A percentile compares a stretch with the other conserved stretches of the same genome.
Evolutionary conservation across 306 rosid species (phyloP).

Genomic region (Amphicarpaea edgeworthii): DNA sequence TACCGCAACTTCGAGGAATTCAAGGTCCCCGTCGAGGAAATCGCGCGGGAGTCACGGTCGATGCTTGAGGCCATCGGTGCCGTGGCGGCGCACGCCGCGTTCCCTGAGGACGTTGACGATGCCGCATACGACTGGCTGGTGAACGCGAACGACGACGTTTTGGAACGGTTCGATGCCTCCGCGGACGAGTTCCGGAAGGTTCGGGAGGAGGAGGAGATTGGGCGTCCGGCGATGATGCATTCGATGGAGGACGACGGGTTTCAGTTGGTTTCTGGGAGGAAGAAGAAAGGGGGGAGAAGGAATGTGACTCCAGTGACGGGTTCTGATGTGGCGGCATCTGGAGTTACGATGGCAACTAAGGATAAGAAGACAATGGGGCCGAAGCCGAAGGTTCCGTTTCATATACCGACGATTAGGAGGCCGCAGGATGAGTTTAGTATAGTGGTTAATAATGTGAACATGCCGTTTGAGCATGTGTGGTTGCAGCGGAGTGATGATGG

Average conservation of each 20-base stretch:
- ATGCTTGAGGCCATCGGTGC: conserved; percentile 70
- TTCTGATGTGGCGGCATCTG: neutral
- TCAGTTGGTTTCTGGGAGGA: conserved; percentile 72
- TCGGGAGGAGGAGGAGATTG: conserved; percentile 57
- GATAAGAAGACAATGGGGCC: conserved; percentile 60
- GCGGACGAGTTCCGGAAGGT: conserved; percentile 67
- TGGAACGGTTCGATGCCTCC: conserved; percentile 66
- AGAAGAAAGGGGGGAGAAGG: conserved; percentile 54
- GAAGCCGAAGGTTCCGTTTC: conserved; percentile 86
- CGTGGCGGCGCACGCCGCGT: conserved; percentile 48
- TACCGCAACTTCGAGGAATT: conserved; percentile 76
- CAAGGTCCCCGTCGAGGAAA: conserved; percentile 58
- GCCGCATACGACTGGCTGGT: conserved; percentile 79
- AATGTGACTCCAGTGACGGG: conserved; percentile 13
- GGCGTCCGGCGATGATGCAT: conserved; percentile 32
- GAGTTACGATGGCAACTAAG: conserved; percentile 62
- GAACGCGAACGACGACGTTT: conserved; percentile 70
- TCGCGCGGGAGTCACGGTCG: conserved; percentile 64
- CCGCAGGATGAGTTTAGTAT: conserved; percentile 84
- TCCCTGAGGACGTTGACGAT: conserved; percentile 61
- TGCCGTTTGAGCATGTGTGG: conserved; percentile 94
- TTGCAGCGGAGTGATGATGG: conserved; percentile 81
- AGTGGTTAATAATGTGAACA: conserved; percentile 70
- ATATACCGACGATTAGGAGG: conserved; percentile 75
- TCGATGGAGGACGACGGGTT: conserved; percentile 64